Percentiles rank a stretch among this genome's conserved stretches.
phyloP scores from a whole-genome alignment of 768 basidiomycete genomes.

The Neoboletus subvelutipes region DNA sequence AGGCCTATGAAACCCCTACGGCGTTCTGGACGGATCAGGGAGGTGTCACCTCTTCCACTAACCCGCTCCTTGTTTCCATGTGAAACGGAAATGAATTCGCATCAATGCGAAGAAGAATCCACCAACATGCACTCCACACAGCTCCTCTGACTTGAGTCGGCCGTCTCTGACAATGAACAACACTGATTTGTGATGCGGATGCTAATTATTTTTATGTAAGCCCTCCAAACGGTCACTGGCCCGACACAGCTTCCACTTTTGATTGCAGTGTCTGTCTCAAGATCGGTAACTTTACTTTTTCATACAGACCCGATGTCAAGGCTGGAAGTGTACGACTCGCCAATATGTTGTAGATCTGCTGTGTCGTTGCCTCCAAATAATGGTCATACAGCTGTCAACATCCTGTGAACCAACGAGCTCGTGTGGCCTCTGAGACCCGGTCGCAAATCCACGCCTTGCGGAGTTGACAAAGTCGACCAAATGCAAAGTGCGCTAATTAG shows the following conservation, averaged over 20 bases:
- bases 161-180: conserved; percentile 25
- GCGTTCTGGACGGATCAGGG: conserved; percentile 32
- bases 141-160: conserved; percentile 18
- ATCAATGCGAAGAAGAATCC: conserved; percentile 22
- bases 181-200: conserved; percentile 19
- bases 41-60: conserved; percentile 26
- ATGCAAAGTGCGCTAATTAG: conserved; percentile 36
- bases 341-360: conserved; percentile 28
- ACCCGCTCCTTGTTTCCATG: conserved; percentile 24
- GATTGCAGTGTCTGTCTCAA: conserved; percentile 20
- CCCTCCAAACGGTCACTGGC: conserved; percentile 6
- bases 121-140: conserved; percentile 20
- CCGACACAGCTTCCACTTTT: conserved; percentile 20
- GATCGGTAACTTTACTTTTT: conserved; percentile 19
- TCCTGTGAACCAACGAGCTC: conserved; percentile 14
- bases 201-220: conserved; percentile 29
- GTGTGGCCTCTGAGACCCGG: conserved; percentile 29
- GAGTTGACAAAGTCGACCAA: conserved; percentile 32
- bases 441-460: conserved; percentile 26
- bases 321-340: conserved; percentile 24
- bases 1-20: conserved; percentile 39
- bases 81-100: conserved; percentile 35
- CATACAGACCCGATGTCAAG: conserved; percentile 21
- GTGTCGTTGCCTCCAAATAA: conserved; percentile 23
- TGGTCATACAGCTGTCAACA: conserved; percentile 26